A percentile compares a stretch with the other conserved stretches of the same genome.
phyloP scores from a whole-genome alignment of 2,329 filamentous ascomycete species.

The Ascochyta koolunga region DNA sequence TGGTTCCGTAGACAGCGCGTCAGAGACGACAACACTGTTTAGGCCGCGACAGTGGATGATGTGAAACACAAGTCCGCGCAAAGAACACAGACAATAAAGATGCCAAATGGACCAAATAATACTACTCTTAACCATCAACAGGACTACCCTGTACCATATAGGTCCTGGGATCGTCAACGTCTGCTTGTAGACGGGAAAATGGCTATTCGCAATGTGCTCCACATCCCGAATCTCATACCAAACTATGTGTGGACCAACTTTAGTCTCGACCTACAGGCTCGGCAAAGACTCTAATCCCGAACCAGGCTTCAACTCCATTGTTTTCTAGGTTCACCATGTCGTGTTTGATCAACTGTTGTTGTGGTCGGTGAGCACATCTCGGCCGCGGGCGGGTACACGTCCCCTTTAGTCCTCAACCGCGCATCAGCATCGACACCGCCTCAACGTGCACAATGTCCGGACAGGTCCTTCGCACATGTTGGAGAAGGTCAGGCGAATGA shows the following conservation, averaged over 20 bases:
- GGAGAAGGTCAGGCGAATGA: background rate
- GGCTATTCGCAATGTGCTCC: background rate
- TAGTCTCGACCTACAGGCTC: background rate
- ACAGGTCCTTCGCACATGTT: background rate
- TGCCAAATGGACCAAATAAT: too few relatives aligned
- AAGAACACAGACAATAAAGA: too few relatives aligned
- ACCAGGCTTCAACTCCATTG: background rate
- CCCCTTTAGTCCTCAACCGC: conserved; percentile 3
- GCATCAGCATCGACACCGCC: conserved; percentile 6
- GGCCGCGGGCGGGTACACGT: conserved; percentile 11
- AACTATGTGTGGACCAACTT: background rate
- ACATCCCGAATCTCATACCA: background rate
- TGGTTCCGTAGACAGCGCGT: too few relatives aligned
- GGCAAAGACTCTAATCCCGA: background rate
- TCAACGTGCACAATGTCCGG: background rate
- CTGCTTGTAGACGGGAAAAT: too few relatives aligned
- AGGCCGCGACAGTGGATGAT: too few relatives aligned
- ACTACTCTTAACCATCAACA: background rate
- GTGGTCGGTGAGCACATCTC: conserved; percentile 5
- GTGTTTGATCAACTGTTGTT: background rate
- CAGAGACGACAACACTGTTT: too few relatives aligned
- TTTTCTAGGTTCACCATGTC: too few relatives aligned
- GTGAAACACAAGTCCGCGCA: background rate
- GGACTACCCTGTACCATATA: too few relatives aligned
- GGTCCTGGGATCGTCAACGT: too few relatives aligned